Evolutionary conservation across 371 early-diverging fungal genomes (phyloP).

Genomic region (Mucor sp.): DNA sequence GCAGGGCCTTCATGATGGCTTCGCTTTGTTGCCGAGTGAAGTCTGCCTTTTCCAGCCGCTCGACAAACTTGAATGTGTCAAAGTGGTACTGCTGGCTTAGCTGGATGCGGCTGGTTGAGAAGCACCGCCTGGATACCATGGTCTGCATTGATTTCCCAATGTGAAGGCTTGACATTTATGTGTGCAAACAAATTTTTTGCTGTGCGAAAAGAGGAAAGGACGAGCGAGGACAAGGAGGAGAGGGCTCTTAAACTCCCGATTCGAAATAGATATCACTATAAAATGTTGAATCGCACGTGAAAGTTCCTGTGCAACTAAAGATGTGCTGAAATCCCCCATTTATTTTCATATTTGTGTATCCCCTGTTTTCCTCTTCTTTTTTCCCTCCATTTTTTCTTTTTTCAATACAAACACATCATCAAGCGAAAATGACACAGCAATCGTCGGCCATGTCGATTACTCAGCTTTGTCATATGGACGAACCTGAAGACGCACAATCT

Average conservation of each 20-base stretch:
- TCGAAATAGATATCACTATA: background rate
- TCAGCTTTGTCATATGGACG: slow-evolving; percentile 24
- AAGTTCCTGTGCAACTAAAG: background rate
- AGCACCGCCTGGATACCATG: background rate
- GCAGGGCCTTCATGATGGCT: slow-evolving; percentile 75
- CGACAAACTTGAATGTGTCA: slow-evolving; percentile 80
- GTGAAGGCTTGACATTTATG: background rate
- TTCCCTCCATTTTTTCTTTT: slow-evolving; percentile 12
- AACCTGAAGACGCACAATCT: background rate
- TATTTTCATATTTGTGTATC: slow-evolving; percentile 2
- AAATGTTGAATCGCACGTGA: background rate
- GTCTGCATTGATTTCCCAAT: background rate
- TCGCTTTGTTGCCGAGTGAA: slow-evolving; percentile 77
- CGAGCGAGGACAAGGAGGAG: background rate
- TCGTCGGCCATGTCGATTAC: slow-evolving; percentile 40
- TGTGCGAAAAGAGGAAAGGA: background rate
- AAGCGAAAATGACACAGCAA: slow-evolving; percentile 8
- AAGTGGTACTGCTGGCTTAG: slow-evolving; percentile 45
- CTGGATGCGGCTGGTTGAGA: background rate
- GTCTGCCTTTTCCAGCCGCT: slow-evolving; percentile 73
- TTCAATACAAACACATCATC: background rate
- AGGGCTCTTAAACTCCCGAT: background rate
- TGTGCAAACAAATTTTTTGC: background rate
- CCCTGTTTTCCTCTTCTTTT: background rate
- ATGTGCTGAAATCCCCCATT: slow-evolving; percentile 1